Evolutionary conservation across 177 flowering plant species (phyloP), one percentile per base, ranked within the genome.

Genomic region (Vitis hybrid): DNA sequence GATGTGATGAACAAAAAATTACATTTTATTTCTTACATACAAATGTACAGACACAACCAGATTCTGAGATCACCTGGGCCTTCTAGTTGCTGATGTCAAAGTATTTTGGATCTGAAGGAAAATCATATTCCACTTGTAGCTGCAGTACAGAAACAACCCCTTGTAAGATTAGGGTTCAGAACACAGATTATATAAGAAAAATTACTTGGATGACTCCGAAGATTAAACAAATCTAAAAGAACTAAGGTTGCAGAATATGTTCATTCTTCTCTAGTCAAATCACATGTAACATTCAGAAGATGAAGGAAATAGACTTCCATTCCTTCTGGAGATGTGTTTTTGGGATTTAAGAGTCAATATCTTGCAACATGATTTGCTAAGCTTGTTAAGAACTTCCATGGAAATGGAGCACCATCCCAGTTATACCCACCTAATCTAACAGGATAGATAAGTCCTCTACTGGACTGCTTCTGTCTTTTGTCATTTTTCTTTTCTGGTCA

Each of bases 41-140:
- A 4, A 78, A 83, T 77, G 67, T 77, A 82, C 87, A 84, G 60
- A 66, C 38, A n/a, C 53, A 72, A 69, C 47, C 64, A 50, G 68
- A 63, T 47, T 58, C 1, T 19, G 11, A 71, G 57, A 22, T 38
- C 8, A 19, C 28, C 19, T 4, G 22, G 17, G 14, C 31, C 24
- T 56, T 65, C 82, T 79, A 90, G 77, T 74, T 68, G 80, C 83
- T 71, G 80, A 88, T 79, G 77, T 89, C 85, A 58, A 91, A 92
- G 77, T 92, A 92, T 80, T 86, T 92, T 4, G 98, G 98, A 76
- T 91, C 82, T 11, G 83, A 81, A 18, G 94, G 98, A 69, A 65
- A 87, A 77, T 92, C 89, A 73, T 86, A 88, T 62, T 91, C 98
- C 77, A 90, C 90, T 59, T 86, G 83, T 59, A 92, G 82, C 98